Percentiles rank a stretch among this genome's conserved stretches.
Conservation (phyloP, 2,329 filamentous ascomycete genomes). For the Pseudocercospora cruenta region DNA sequence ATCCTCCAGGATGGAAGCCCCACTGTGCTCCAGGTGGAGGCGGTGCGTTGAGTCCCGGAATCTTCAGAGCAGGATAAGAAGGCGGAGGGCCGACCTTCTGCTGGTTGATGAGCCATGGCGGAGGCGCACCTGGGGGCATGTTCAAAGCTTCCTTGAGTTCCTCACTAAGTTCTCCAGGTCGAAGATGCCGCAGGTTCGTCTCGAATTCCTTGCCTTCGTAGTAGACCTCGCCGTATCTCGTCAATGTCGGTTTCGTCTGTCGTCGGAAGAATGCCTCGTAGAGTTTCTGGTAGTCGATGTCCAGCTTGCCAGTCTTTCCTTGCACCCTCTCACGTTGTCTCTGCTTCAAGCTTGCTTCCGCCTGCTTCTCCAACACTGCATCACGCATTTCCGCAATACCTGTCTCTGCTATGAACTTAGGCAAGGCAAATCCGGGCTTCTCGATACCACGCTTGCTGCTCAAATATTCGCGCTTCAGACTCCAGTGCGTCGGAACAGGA, state of each 20-base stretch:
- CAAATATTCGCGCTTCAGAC: slow-evolving; percentile 92
- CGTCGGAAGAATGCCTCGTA: slow-evolving; percentile 99
- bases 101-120: slow-evolving; percentile 96
- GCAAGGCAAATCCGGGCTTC: slow-evolving; percentile 88
- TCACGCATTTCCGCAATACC: slow-evolving; percentile 98
- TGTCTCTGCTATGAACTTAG: slow-evolving; percentile 96
- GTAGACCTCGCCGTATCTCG: slow-evolving; percentile 97
- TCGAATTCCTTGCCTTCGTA: slow-evolving; percentile 99
- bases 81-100: slow-evolving; percentile 92
- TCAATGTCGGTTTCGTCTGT: slow-evolving; percentile 92
- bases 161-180: slow-evolving; percentile 87
- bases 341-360: slow-evolving; percentile 87
- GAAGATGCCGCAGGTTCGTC: slow-evolving; percentile 87
- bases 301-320: slow-evolving; percentile 93
- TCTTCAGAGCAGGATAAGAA: slow-evolving; percentile 92
- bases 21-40: slow-evolving; percentile 86
- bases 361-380: slow-evolving; percentile 92
- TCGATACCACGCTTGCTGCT: slow-evolving; percentile 97
- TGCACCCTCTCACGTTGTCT: slow-evolving; percentile 93
- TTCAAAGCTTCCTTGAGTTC: slow-evolving; percentile 89
- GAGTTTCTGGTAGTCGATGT: slow-evolving; percentile 97
- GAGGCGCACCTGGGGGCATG: slow-evolving; percentile 89
- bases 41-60: slow-evolving; percentile 91
- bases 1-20: slow-evolving; percentile 95
- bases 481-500: slow-evolving; percentile 92